A percentile compares a stretch with the other conserved stretches of the same genome.
Evolutionary conservation across 768 basidiomycete genomes (phyloP).

Genomic region (Tylopilus felleus): DNA sequence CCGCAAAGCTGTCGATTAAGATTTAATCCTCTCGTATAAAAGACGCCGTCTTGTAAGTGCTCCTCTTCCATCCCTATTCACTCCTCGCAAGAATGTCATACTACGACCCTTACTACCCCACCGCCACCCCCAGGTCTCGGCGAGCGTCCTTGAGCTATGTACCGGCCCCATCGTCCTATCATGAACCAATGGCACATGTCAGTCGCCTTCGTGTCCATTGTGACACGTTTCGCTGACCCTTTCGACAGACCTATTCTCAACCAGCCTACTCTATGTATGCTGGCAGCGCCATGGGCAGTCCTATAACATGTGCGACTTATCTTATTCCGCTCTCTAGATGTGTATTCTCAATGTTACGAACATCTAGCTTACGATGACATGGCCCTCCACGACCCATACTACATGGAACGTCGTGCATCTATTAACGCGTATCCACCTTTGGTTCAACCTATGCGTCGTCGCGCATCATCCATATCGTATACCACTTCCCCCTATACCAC

Average conservation of each 20-base stretch:
- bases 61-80: constrained; percentile 7
- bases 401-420: constrained; percentile 28
- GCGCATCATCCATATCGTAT: constrained; percentile 43
- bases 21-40: constrained; percentile 25
- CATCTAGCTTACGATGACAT: constrained; percentile 54
- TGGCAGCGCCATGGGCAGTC: constrained; percentile 36
- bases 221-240: constrained; percentile 4
- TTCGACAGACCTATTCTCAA: constrained; percentile 36
- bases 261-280: constrained; percentile 48
- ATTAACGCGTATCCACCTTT: constrained; percentile 19
- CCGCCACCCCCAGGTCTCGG: constrained; percentile 29
- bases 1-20: constrained; percentile 3
- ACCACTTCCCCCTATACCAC: constrained; percentile 33
- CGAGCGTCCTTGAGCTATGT: constrained; percentile 35
- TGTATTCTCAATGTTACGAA: neutral
- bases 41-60: neutral
- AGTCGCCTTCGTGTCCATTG: constrained; percentile 9
- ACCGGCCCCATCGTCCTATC: constrained; percentile 35
- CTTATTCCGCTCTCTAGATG: neutral
- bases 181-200: constrained; percentile 43
- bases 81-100: constrained; percentile 37
- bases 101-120: constrained; percentile 39
- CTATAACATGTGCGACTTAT: constrained; percentile 40
- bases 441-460: constrained; percentile 27
- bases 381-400: constrained; percentile 47